phyloP scores from a whole-genome alignment of 169 alveolate genomes.

The Fabrea salina region DNA sequence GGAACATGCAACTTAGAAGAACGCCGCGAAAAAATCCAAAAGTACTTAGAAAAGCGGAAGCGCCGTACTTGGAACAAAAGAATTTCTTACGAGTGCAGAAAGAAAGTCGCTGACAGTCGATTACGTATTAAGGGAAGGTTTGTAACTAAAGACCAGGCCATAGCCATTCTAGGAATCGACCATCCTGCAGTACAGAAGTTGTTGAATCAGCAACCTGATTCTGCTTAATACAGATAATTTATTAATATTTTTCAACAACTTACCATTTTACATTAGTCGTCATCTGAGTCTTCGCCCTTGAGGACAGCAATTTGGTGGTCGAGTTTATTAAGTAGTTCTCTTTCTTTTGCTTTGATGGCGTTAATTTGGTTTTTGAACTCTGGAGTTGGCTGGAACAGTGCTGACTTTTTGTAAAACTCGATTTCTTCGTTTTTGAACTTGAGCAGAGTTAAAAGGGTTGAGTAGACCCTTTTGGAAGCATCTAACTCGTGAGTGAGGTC shows the following conservation, averaged over 20 bases:
- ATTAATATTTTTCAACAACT: background rate
- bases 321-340: too few relatives aligned
- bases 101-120: slow-evolving; percentile 69
- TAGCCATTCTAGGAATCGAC: background rate
- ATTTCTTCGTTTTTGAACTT: slow-evolving; percentile 22
- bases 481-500: slow-evolving; percentile 2
- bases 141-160: slow-evolving; percentile 39
- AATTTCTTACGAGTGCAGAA: slow-evolving; percentile 56
- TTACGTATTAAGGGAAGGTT: slow-evolving; percentile 69
- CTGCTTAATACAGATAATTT: background rate
- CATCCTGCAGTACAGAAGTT: background rate
- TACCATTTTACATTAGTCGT: background rate
- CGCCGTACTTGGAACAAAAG: slow-evolving; percentile 53
- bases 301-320: too few relatives aligned
- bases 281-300: background rate
- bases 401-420: background rate
- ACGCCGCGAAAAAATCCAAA: background rate
- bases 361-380: too few relatives aligned
- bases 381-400: too few relatives aligned
- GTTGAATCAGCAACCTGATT: background rate
- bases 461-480: background rate
- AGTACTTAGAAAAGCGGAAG: background rate
- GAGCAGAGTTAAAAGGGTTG: background rate
- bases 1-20: background rate
- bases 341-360: too few relatives aligned